A percentile compares a stretch with the other conserved stretches of the same genome.
Conservation (phyloP, 2,329 filamentous ascomycete species). For the Harringtonia aguacate region DNA sequence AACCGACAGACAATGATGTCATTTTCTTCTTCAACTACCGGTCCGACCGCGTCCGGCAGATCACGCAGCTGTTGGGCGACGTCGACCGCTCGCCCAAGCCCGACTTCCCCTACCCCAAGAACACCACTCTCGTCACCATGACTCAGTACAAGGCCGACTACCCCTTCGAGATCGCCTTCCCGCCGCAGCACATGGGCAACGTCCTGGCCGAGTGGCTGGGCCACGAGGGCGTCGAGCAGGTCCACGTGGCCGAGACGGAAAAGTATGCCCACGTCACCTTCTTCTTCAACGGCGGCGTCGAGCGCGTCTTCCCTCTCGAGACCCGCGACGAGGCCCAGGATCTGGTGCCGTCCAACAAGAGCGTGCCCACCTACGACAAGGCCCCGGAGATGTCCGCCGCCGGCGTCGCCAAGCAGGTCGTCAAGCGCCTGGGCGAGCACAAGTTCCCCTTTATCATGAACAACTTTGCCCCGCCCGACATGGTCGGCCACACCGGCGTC, state of each 20-base stretch:
- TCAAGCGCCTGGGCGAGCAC: conserved; percentile 73
- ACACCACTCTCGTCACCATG: conserved; percentile 85
- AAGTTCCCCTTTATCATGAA: conserved; percentile 98
- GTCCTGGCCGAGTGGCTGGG: conserved; percentile 96
- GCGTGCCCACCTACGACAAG: conserved; percentile 86
- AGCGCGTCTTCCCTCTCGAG: conserved; percentile 91
- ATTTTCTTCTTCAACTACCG: conserved; percentile 99
- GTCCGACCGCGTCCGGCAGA: conserved; percentile 91
- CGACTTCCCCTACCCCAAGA: conserved; percentile 86
- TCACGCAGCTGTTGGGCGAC: conserved; percentile 87
- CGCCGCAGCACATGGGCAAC: conserved; percentile 92
- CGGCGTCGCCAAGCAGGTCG: conserved; percentile 79
- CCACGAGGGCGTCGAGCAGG: conserved; percentile 83
- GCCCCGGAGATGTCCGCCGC: conserved; percentile 94
- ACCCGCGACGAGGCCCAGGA: conserved; percentile 72
- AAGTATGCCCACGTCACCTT: conserved; percentile 99
- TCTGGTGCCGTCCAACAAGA: conserved; percentile 78
- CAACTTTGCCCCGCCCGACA: conserved; percentile 98
- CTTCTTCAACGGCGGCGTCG: conserved; percentile 98
- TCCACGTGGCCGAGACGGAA: conserved; percentile 95
- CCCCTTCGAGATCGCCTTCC: conserved; percentile 84
- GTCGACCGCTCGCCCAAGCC: conserved; percentile 84
- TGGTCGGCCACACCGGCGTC: conserved; percentile 97
- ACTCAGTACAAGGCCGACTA: conserved; percentile 96
- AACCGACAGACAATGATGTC: conserved; percentile 64